Conservation (phyloP, 805 yeast genomes). For the Pichia exigua region DNA sequence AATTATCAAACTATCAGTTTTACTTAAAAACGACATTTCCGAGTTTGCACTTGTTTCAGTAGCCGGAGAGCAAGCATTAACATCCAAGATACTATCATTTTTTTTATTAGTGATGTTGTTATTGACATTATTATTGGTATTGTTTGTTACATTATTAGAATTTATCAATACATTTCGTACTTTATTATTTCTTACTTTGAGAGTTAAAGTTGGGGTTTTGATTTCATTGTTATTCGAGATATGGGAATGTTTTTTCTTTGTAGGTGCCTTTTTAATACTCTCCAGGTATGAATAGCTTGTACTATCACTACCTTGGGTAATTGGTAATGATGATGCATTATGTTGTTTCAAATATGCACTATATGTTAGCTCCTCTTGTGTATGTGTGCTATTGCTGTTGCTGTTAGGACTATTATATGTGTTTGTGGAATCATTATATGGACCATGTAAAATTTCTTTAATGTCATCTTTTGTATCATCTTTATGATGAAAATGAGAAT, state of each 20-base stretch:
- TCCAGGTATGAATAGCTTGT: neutral
- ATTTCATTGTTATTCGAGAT: neutral
- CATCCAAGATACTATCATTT: neutral
- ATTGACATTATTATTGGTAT: neutral
- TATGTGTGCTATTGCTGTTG: neutral
- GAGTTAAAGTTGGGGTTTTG: neutral
- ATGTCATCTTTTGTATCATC: neutral
- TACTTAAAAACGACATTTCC: slow-evolving; percentile 8
- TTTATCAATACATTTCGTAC: neutral
- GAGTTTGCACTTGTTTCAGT: slow-evolving; percentile 4
- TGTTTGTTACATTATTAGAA: neutral
- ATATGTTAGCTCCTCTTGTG: neutral
- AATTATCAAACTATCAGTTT: slow-evolving; percentile 20
- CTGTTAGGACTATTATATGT: neutral
- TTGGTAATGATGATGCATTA: neutral
- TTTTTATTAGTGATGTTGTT: neutral
- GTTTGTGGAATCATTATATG: neutral
- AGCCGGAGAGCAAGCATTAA: neutral
- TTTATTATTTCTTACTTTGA: neutral
- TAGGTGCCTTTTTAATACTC: neutral
- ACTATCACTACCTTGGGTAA: neutral
- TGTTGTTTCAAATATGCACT: neutral
- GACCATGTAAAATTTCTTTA: neutral
- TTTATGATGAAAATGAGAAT: neutral
- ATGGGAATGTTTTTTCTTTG: neutral